Base-by-base conservation (phyloP, 805 yeast genomes). In the Barnettozyma sp. region DNA sequence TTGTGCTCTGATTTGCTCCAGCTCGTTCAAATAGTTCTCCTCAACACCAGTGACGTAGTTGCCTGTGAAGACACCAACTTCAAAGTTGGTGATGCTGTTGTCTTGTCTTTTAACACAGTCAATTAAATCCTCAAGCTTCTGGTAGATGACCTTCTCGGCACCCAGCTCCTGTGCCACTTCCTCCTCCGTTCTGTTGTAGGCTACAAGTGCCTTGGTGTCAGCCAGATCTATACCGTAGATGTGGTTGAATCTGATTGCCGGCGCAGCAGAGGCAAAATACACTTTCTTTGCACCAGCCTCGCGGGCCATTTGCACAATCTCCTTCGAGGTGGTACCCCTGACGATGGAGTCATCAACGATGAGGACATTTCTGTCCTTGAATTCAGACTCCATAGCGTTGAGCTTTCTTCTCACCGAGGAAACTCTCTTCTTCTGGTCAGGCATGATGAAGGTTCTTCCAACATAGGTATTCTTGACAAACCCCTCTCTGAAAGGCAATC, bases 381-480 rank as follows among this genome's bases (percentile, higher is more conserved):
- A 92, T 63, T 92, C 98, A 30, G 83, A 74, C 41, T 78, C 86
- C 96, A 92, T 92, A 7, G 98, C 97, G 60, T 92, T 92, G 54
- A 92, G 71, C 64, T 92, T 92, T 50, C 95, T 75, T 56, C 98
- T 76, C 13, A 92, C 98, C 17, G 94, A 81, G 3, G 95, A 85
- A 34, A 88, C 78, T 60, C 98, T 77, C 62, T 88, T 94, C 58
- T 78, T 76, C 68, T 92, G 98, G 65, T 86, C 88, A 12, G 98
- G 97, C 98, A 92, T 92, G 54, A 92, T 92, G 56, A 92, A 92
- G 2, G 98, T 92, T 62, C 98, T 78, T 22, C 98, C 98, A 41
- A 92, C 94, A 56, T 92, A 92, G 52, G 97, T 73, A 66, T 92
- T 92, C 61, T 92, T 92, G 44, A 92, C 94, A 56, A 92, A 92